Evolutionary conservation across 2,329 filamentous ascomycete genomes (phyloP).

Genomic region (Hansfordia pulvinata): DNA sequence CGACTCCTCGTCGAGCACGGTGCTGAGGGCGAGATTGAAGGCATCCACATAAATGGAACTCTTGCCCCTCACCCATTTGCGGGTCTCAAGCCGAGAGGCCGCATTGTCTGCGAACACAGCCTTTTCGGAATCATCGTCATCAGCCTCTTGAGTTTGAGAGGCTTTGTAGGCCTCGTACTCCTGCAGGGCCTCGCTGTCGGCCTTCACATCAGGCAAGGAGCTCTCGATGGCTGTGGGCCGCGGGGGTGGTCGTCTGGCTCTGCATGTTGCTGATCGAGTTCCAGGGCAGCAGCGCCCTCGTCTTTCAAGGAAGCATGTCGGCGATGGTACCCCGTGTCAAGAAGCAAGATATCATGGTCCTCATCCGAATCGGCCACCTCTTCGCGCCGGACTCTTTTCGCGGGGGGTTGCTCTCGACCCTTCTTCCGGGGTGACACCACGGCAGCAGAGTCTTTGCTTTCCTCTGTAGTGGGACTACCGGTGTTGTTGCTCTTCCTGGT

Average conservation of each 20-base stretch:
- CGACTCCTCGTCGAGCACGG: constrained; percentile 75
- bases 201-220: constrained; percentile 53
- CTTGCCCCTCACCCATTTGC: constrained; percentile 59
- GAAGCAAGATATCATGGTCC: constrained; percentile 15
- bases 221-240: constrained; percentile 54
- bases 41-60: constrained; percentile 95
- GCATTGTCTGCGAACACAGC: too few species aligned
- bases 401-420: too few species aligned
- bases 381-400: too few species aligned
- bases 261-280: constrained; percentile 18
- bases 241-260: constrained; percentile 15
- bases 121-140: constrained; percentile 23
- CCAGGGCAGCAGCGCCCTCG: constrained; percentile 12
- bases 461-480: too few species aligned
- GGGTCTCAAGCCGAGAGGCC: constrained; percentile 31
- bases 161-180: constrained; percentile 62
- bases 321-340: constrained; percentile 6
- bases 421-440: too few species aligned
- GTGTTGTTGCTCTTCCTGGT: too few species aligned
- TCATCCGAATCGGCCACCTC: constrained; percentile 17
- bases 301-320: background rate
- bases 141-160: constrained; percentile 30
- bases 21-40: constrained; percentile 84
- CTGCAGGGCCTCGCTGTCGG: constrained; percentile 59
- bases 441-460: too few species aligned